phyloP scores from a whole-genome alignment of 1,139 yeast genomes.

The Pichia norvegensis region DNA sequence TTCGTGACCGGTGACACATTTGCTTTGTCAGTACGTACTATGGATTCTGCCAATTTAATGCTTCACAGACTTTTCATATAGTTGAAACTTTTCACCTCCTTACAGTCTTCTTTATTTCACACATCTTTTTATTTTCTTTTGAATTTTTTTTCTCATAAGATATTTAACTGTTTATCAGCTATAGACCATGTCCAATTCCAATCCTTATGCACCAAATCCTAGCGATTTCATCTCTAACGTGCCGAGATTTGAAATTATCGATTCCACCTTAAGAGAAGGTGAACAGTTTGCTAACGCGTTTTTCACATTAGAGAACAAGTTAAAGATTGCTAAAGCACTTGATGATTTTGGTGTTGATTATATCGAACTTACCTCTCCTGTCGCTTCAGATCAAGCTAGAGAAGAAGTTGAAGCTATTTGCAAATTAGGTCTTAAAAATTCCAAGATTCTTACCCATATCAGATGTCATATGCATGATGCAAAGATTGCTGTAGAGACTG shows the following conservation, averaged over 20 bases:
- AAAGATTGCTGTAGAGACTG: constrained; percentile 49
- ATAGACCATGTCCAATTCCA: constrained; percentile 19
- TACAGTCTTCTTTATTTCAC: not conserved
- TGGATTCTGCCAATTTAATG: not conserved
- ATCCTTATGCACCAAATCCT: constrained; percentile 57
- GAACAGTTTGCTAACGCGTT: constrained; percentile 56
- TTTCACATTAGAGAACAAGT: constrained; percentile 45
- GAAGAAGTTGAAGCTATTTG: constrained; percentile 52
- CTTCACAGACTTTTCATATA: not conserved
- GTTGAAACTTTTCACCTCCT: not conserved
- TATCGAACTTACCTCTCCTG: constrained; percentile 52
- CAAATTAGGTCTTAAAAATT: constrained; percentile 44
- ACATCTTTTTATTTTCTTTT: not conserved
- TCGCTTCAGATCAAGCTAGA: constrained; percentile 50
- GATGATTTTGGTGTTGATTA: constrained; percentile 56
- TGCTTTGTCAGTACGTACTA: not conserved
- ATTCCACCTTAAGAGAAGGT: constrained; percentile 52
- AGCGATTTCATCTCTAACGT: constrained; percentile 50
- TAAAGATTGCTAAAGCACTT: constrained; percentile 49
- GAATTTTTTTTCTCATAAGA: not conserved
- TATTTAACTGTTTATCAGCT: not conserved
- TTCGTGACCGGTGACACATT: not conserved
- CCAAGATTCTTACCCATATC: constrained; percentile 50
- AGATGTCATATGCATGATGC: constrained; percentile 59
- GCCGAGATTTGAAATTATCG: constrained; percentile 44